A percentile compares a stretch with the other conserved stretches of the same genome.
Conservation (phyloP, 2,329 filamentous ascomycete species). For the Verticillium dahliae region DNA sequence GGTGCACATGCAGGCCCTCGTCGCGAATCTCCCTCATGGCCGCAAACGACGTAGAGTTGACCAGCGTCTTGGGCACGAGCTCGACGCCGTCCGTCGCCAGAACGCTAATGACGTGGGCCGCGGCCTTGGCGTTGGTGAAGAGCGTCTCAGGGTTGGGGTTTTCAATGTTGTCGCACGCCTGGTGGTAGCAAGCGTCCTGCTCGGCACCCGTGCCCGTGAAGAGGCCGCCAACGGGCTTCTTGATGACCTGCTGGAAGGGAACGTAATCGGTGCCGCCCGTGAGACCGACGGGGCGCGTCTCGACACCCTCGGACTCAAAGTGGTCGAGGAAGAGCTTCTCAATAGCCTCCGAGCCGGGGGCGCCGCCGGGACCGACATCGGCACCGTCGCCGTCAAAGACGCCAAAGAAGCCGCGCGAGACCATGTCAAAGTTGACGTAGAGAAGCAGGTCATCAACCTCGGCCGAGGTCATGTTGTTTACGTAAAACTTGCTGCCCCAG, state of each 20-base stretch:
- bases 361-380: constrained; percentile 27
- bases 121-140: constrained; percentile 21
- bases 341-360: constrained; percentile 23
- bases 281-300: constrained; percentile 17
- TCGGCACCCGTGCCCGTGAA: constrained; percentile 54
- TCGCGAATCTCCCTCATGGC: not conserved
- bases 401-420: constrained; percentile 25
- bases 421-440: constrained; percentile 37
- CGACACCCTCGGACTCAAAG: constrained; percentile 22
- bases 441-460: constrained; percentile 26
- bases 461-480: constrained; percentile 21
- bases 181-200: constrained; percentile 24
- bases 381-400: constrained; percentile 27
- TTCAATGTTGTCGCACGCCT: constrained; percentile 30
- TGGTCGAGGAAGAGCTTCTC: constrained; percentile 25
- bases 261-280: constrained; percentile 54
- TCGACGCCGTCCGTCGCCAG: constrained; percentile 12
- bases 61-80: constrained; percentile 4
- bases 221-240: constrained; percentile 47
- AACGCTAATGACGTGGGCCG: constrained; percentile 6
- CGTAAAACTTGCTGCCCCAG: constrained; percentile 26
- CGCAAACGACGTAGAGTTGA: not conserved
- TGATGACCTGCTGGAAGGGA: constrained; percentile 47
- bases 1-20: not conserved
- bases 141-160: constrained; percentile 29